Evolutionary conservation across 768 basidiomycete genomes (phyloP).

Genomic region (Mrakia gelida): DNA sequence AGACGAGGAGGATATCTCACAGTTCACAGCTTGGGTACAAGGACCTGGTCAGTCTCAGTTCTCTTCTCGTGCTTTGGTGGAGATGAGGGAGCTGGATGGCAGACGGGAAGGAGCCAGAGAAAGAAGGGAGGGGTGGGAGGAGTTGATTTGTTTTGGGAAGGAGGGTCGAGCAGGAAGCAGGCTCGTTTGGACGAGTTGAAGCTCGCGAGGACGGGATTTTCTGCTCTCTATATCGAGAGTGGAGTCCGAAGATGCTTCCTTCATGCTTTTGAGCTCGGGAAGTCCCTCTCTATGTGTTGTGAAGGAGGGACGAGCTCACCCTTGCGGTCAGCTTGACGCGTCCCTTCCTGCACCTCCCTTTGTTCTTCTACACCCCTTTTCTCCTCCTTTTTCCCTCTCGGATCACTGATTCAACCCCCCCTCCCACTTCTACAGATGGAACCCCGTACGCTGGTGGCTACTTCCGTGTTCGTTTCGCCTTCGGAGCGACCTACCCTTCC

Average conservation of each 20-base stretch:
- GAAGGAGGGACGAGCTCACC: neutral
- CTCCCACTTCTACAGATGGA: slow-evolving; percentile 48
- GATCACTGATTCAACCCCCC: neutral
- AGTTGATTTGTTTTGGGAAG: too few species aligned
- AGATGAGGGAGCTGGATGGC: neutral
- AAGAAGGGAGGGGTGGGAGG: neutral
- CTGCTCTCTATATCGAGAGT: too few species aligned
- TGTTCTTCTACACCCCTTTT: neutral
- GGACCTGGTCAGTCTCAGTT: slow-evolving; percentile 50
- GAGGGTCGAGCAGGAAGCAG: too few species aligned
- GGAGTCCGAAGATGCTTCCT: neutral
- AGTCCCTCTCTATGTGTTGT: neutral
- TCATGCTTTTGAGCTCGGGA: neutral
- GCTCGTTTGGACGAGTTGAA: too few species aligned
- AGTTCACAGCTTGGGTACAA: slow-evolving; percentile 80
- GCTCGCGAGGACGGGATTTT: too few species aligned
- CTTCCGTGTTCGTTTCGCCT: slow-evolving; percentile 73
- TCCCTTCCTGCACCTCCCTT: neutral
- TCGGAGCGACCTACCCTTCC: slow-evolving; percentile 89
- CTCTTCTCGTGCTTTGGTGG: neutral
- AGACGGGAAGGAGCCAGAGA: neutral
- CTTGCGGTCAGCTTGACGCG: slow-evolving; percentile 11
- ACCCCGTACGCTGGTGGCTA: slow-evolving; percentile 69
- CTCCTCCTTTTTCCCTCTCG: neutral
- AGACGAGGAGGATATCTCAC: slow-evolving; percentile 81